Conservation (phyloP, 805 yeast genomes). For the Nakazawaea wyomingensis region DNA sequence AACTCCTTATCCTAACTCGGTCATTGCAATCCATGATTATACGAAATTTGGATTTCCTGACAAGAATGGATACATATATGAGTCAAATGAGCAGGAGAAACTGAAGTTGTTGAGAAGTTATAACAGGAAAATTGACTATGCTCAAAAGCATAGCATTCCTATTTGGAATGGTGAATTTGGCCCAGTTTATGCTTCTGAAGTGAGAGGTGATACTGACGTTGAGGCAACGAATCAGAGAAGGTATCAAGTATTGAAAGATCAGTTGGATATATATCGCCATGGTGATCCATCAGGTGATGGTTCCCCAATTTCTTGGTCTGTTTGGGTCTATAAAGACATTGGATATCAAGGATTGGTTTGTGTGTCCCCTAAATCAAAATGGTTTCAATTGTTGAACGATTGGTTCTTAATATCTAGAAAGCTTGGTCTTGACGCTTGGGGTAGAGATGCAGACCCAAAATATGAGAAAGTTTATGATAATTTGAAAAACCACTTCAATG, state of each 20-base stretch:
- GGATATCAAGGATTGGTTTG: constrained; percentile 47
- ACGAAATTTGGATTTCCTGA: constrained; percentile 40
- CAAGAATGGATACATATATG: constrained; percentile 26
- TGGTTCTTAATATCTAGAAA: constrained; percentile 37
- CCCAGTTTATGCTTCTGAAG: constrained; percentile 40
- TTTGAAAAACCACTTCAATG: constrained; percentile 32
- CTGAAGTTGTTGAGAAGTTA: constrained; percentile 33
- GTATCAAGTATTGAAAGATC: constrained; percentile 39
- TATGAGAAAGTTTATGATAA: constrained; percentile 30
- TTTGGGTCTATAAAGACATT: constrained; percentile 50
- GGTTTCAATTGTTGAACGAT: constrained; percentile 36
- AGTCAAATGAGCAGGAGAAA: constrained; percentile 31
- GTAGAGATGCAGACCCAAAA: constrained; percentile 38
- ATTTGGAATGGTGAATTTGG: constrained; percentile 55
- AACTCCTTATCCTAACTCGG: constrained; percentile 34
- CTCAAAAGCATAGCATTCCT: constrained; percentile 35
- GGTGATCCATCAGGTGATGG: constrained; percentile 47
- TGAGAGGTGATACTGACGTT: constrained; percentile 35
- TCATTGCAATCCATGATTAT: constrained; percentile 49
- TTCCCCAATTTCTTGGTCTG: constrained; percentile 43
- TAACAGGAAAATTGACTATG: constrained; percentile 38
- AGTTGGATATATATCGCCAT: constrained; percentile 34
- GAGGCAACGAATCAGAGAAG: constrained; percentile 34
- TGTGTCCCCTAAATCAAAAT: constrained; percentile 39
- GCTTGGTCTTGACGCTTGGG: constrained; percentile 47